Conservation (phyloP, 768 basidiomycete genomes). For the Kwoniella sp. region DNA sequence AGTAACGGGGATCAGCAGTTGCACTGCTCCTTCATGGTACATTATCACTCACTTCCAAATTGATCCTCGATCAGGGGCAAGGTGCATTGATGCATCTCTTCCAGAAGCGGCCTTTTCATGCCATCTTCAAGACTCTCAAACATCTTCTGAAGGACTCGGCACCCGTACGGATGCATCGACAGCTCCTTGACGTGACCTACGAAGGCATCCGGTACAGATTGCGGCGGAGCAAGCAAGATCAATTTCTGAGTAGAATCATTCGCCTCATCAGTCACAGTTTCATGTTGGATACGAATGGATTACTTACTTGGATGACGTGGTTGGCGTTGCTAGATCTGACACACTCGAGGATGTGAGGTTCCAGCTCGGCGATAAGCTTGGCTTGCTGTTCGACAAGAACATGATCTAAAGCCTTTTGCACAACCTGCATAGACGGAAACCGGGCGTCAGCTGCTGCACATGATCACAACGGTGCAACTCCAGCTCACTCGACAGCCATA, state of each 20-base stretch:
- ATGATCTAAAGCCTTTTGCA: constrained; percentile 74
- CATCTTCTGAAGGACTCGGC: constrained; percentile 89
- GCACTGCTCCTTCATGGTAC: too few species aligned
- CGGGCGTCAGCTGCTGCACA: too few species aligned
- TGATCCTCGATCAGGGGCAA: constrained; percentile 81
- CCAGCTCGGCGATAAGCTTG: constrained; percentile 73
- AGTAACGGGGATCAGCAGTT: not conserved
- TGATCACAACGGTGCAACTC: too few species aligned
- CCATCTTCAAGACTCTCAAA: constrained; percentile 78
- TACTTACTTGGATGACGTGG: constrained; percentile 66
- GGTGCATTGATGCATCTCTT: constrained; percentile 76
- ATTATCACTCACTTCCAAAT: constrained; percentile 65
- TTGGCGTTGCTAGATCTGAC: constrained; percentile 92
- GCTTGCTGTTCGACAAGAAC: constrained; percentile 76
- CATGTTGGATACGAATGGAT: not conserved
- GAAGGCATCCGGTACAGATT: constrained; percentile 69
- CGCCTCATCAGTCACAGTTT: not conserved
- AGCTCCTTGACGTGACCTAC: constrained; percentile 76
- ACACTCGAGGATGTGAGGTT: constrained; percentile 76
- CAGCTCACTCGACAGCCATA: constrained; percentile 84
- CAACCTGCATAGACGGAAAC: constrained; percentile 22
- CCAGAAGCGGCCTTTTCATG: constrained; percentile 70
- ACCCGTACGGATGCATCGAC: constrained; percentile 87
- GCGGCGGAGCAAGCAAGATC: constrained; percentile 75
- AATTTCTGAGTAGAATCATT: not conserved